These are phyloP conservation scores for Suillus luteus DNA, from an alignment of 768 basidiomycete species.

Conservation along the genomic window DNA sequence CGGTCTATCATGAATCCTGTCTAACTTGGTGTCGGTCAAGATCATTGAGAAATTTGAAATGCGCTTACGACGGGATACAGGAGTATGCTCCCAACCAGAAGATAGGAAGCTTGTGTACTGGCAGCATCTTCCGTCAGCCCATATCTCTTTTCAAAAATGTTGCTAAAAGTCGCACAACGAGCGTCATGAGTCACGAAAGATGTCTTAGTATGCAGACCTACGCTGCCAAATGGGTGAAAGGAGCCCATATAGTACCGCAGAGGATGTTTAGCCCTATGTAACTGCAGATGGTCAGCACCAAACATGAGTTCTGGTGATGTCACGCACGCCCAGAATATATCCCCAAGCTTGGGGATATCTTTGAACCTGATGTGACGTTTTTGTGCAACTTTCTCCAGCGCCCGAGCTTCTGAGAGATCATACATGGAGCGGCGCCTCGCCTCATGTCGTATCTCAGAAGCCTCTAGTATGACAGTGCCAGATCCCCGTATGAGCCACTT, in stretches of 20 bases:
- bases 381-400: conserved; percentile 63
- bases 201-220: conserved; percentile 36
- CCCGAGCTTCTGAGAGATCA: conserved; percentile 57
- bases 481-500: conserved; percentile 64
- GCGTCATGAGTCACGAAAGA: conserved; percentile 6
- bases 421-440: conserved; percentile 47
- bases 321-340: conserved; percentile 76
- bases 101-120: conserved; percentile 66
- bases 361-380: conserved; percentile 62
- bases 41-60: neutral
- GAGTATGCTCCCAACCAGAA: conserved; percentile 67
- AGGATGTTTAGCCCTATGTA: conserved; percentile 77
- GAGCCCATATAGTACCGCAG: conserved; percentile 77
- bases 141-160: conserved; percentile 73
- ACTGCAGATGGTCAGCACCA: conserved; percentile 34
- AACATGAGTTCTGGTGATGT: neutral
- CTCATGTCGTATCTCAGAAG: conserved; percentile 59
- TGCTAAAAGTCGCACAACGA: conserved; percentile 41
- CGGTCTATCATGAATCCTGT: conserved; percentile 68
- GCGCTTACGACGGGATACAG: conserved; percentile 66
- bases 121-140: conserved; percentile 59
- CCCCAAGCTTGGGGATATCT: conserved; percentile 67
- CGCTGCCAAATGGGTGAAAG: conserved; percentile 78
- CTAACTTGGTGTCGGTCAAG: conserved; percentile 33
- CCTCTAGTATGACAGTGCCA: conserved; percentile 60